A percentile compares a stretch with the other conserved stretches of the same genome.
Conservation (phyloP, 805 yeast genomes). For the Jamesozyma jinghongensis region DNA sequence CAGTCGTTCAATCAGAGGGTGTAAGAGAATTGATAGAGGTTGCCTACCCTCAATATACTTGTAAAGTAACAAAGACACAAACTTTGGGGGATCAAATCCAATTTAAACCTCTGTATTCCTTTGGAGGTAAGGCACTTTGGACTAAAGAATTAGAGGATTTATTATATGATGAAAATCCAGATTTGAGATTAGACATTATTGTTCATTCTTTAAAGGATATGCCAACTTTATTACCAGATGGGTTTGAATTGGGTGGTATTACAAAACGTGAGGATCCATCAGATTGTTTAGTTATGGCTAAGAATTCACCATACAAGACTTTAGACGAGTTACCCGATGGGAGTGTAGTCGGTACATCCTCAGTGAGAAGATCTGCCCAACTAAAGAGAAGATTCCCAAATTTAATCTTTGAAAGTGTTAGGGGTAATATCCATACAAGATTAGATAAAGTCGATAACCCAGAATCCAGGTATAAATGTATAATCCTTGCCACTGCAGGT, state of each 20-base stretch:
- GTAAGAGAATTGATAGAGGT: slow-evolving; percentile 53
- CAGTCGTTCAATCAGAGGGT: slow-evolving; percentile 75
- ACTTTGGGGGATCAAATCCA: slow-evolving; percentile 90
- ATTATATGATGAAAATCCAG: slow-evolving; percentile 52
- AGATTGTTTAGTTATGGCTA: slow-evolving; percentile 78
- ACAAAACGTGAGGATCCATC: slow-evolving; percentile 84
- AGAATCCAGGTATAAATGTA: slow-evolving; percentile 54
- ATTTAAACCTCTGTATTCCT: slow-evolving; percentile 77
- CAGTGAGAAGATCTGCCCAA: slow-evolving; percentile 90
- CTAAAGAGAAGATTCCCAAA: slow-evolving; percentile 68
- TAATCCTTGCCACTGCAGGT: slow-evolving; percentile 90
- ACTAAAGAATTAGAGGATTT: slow-evolving; percentile 87
- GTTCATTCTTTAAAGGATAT: slow-evolving; percentile 90
- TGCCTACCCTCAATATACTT: slow-evolving; percentile 54
- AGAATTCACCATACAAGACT: slow-evolving; percentile 50
- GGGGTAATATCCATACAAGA: slow-evolving; percentile 82
- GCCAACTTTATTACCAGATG: slow-evolving; percentile 87
- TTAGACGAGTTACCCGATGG: slow-evolving; percentile 76
- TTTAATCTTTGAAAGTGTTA: slow-evolving; percentile 68
- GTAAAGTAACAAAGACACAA: slow-evolving; percentile 68
- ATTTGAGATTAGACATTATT: slow-evolving; percentile 69
- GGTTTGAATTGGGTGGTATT: slow-evolving; percentile 82
- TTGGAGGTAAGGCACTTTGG: slow-evolving; percentile 96
- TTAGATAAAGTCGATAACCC: slow-evolving; percentile 69
- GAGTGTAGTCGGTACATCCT: slow-evolving; percentile 86